These are phyloP conservation scores for Vanilla planifolia DNA, from an alignment of 106 monocot species.

Conservation along the genomic window DNA sequence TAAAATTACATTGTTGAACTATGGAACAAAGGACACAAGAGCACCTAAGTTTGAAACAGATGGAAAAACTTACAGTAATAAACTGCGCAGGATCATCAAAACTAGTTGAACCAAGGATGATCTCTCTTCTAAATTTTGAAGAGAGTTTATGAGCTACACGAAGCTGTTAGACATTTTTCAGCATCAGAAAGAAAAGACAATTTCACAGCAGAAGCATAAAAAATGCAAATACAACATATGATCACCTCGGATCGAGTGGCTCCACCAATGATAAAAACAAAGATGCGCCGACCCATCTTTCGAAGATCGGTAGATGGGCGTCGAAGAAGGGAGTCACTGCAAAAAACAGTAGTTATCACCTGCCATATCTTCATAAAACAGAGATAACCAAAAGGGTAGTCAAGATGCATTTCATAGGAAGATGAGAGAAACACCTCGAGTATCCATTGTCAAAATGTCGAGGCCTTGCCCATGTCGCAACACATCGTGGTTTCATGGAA, in stretches of 20 bases:
- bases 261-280: constrained; percentile 78
- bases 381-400: no score
- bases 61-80: constrained; percentile 48
- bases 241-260: constrained; percentile 70
- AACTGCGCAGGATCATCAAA: constrained; percentile 89
- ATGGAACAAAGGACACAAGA: no score
- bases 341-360: not conserved
- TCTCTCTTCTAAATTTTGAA: constrained; percentile 77
- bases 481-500: constrained; percentile 81
- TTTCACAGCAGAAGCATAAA: not conserved
- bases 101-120: constrained; percentile 85
- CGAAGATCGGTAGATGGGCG: constrained; percentile 56
- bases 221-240: not conserved
- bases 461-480: constrained; percentile 88
- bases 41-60: no score
- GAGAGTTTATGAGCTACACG: constrained; percentile 82
- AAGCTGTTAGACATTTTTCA: constrained; percentile 32
- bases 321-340: constrained; percentile 49
- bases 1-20: not conserved
- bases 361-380: not conserved
- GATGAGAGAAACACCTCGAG: constrained; percentile 52
- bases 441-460: constrained; percentile 86
- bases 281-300: constrained; percentile 60
- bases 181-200: not conserved
- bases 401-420: not conserved